These are phyloP conservation scores for Metschnikowia shivogae DNA, from an alignment of 805 yeast species.

Conservation along the genomic window DNA sequence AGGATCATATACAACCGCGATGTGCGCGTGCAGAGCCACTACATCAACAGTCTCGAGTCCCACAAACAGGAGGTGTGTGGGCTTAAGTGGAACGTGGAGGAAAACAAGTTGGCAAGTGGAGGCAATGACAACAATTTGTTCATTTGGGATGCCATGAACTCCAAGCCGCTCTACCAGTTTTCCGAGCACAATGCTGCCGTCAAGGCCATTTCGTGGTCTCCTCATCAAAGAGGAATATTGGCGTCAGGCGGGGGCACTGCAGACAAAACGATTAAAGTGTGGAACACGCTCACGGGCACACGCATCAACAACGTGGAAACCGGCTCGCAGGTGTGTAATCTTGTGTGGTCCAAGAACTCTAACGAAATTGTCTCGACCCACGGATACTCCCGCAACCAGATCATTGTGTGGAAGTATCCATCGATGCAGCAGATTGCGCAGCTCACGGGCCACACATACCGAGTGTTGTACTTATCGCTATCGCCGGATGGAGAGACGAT, in stretches of 20 bases:
- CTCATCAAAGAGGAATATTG: conserved; percentile 88
- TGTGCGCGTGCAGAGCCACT: conserved; percentile 83
- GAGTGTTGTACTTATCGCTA: conserved; percentile 84
- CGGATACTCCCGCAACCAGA: conserved; percentile 87
- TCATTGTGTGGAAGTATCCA: conserved; percentile 91
- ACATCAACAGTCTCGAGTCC: conserved; percentile 59
- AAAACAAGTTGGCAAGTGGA: conserved; percentile 89
- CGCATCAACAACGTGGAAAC: conserved; percentile 81
- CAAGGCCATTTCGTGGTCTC: conserved; percentile 96
- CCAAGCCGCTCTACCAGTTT: conserved; percentile 67
- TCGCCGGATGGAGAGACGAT: conserved; percentile 96
- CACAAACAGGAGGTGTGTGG: conserved; percentile 98
- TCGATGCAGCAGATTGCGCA: conserved; percentile 90
- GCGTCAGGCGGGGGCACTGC: conserved; percentile 98
- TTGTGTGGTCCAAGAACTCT: conserved; percentile 88
- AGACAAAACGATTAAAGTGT: conserved; percentile 81
- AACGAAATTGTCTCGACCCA: conserved; percentile 93
- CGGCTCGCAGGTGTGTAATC: conserved; percentile 93
- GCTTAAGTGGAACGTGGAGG: conserved; percentile 86
- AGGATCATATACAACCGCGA: conserved; percentile 82
- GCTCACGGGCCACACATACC: conserved; percentile 87
- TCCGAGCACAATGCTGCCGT: conserved; percentile 91
- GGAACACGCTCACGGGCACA: conserved; percentile 84
- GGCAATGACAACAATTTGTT: conserved; percentile 87
- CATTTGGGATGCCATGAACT: conserved; percentile 80